Base-by-base conservation (phyloP, 2,329 filamentous ascomycete species). In the Dichotomopilus funicola region DNA sequence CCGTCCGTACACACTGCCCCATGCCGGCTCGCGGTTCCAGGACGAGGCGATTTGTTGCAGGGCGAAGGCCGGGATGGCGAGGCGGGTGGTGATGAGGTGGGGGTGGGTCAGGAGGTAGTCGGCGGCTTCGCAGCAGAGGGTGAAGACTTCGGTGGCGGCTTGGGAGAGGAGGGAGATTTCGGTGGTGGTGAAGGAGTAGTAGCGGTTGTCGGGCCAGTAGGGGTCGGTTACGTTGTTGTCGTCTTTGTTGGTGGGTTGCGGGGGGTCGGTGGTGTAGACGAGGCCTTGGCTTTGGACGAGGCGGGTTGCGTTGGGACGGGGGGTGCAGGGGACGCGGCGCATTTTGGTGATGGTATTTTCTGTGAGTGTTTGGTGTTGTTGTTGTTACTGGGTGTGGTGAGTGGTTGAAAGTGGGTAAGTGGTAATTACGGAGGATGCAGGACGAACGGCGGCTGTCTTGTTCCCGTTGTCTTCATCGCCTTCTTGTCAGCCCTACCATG, bases 91-190 rank as follows among this genome's bases (percentile, higher is more conserved):
- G 36, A 49, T 49, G 2, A 49, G 13, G 3, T 49, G 35, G 8
- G 47, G 47, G 13, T 49, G 47, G 19, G 38, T 35, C 8, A 49
- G 35, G 3, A 49, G 47, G 36, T 49, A 40, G 10, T 49, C 47
- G 36, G 47, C 47, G 19, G 47, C 47, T n/a, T 49, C 47, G 47
- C 47, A 49, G 47, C 47, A 49, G 35, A 49, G 38, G 47, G 38
- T 19, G 8, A 49, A 49, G 36, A 49, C 47, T 27, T 49, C 47
- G 10, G 38, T 35, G 10, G 35, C 36, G 36, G 47, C 47, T 11
- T 38, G 38, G 38, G 38, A 35, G 35, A 49, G 47, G 1, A 49
- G 36, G 13, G 47, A 13, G n/a, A 49, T 33, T 27, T 49, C 47
- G 3, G 27, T 11, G 36, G 8, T 49, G 9, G 47, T 49, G 47